Evolutionary conservation across 2,329 filamentous ascomycete genomes (phyloP).

Genomic region (Coniochaeta sp.): DNA sequence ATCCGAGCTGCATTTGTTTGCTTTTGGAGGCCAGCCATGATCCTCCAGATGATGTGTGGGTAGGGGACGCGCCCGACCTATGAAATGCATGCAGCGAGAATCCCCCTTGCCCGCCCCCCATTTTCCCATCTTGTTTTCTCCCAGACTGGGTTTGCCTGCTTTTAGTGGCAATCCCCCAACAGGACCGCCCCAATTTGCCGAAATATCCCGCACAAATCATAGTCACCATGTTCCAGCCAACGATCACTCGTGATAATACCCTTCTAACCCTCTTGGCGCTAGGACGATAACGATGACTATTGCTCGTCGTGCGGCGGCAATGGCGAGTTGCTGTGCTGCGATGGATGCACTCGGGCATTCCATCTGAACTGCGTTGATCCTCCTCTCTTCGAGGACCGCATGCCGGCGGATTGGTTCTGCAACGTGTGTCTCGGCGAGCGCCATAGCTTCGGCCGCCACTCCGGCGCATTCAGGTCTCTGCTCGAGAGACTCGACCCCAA

Average conservation of each 20-base stretch:
- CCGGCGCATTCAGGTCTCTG: constrained; percentile 54
- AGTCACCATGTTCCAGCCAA: not conserved
- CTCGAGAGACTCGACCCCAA: constrained; percentile 58
- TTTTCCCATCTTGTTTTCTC: not conserved
- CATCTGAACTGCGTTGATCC: constrained; percentile 87
- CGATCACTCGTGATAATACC: constrained; percentile 21
- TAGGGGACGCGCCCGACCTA: not conserved
- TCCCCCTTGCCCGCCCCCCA: not conserved
- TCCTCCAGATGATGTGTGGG: not conserved
- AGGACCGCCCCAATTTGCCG: constrained; percentile 18
- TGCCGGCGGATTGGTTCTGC: constrained; percentile 80
- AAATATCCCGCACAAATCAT: constrained; percentile 22
- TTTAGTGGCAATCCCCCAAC: constrained; percentile 1
- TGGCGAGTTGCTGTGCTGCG: constrained; percentile 86
- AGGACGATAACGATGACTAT: constrained; percentile 79
- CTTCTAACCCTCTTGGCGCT: constrained; percentile 8
- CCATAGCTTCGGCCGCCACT: constrained; percentile 36
- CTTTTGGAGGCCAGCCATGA: not conserved
- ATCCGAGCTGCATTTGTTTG: not conserved
- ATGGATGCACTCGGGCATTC: constrained; percentile 83
- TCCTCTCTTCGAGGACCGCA: constrained; percentile 54
- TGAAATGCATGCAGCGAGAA: not conserved
- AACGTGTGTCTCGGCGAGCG: constrained; percentile 56
- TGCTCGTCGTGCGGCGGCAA: constrained; percentile 80
- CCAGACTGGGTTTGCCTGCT: not conserved